Evolutionary conservation across 768 basidiomycete species (phyloP), one percentile per base, ranked within the genome.

Genomic region (Dacryopinax spathularia): DNA sequence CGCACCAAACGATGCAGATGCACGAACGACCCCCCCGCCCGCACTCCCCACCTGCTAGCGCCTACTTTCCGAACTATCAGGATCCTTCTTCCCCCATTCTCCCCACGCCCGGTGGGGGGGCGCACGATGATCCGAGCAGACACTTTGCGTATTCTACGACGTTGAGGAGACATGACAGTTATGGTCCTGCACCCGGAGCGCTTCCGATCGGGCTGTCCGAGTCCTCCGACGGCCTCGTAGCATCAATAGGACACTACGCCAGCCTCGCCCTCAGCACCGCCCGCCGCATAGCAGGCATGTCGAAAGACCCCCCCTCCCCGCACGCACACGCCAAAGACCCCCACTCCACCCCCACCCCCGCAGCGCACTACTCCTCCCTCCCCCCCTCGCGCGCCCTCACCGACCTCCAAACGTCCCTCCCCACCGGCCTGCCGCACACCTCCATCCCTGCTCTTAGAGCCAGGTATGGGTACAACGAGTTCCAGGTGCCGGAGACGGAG

Each of bases 391-490:
- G n/a, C 66, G 88, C 89, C 9, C 76, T 94, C 0, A 74, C 80
- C 9, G 78, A 86, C 68, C 88, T 88, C 70, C 80, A 81, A 20
- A 86, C 89, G 1, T 84, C 87, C 1, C 70, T 78, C 7, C 75
- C 78, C 0, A 71, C 75, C 48, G 92, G 92, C 20, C 77, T 96
- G 3, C 73, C 86, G 0, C 77, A 80, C 31, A 74, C 82, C 18
- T 80, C 84, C 61, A 80, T 95, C 35, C 77, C 84, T 1, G 75
- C 78, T 27, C 77, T 94, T 25, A 83, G 85, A 34, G 80, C 80
- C 29, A 77, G 76, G 1, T 83, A 91, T 67, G 92, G 92, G 1
- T 94, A 91, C 73, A 98, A 98, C 76, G 94, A 98, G 74, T 97
- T 97, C 72, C 83, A 89, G 0, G 89, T 97, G 13, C 81, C 82